phyloP scores from a whole-genome alignment of 2,329 filamentous ascomycete genomes.

The Hymenoscyphus linearis region DNA sequence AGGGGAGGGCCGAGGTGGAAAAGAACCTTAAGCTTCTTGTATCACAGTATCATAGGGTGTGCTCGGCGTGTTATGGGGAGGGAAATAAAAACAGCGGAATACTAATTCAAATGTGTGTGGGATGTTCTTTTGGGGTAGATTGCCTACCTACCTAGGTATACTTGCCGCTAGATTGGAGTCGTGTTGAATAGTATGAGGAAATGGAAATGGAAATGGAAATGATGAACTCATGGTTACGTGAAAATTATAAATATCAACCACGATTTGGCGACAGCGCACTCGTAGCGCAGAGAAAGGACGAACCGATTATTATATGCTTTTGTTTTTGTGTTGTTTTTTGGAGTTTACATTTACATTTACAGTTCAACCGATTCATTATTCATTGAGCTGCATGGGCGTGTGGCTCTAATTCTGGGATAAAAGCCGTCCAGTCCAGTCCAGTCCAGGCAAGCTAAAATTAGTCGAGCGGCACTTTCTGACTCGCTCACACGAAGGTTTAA shows the following conservation, averaged over 20 bases:
- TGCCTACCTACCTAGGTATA: no score
- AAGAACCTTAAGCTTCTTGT: conserved; percentile 1
- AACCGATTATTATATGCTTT: no score
- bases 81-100: not conserved
- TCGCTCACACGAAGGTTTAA: not conserved
- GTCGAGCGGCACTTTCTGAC: not conserved
- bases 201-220: not conserved
- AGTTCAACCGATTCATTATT: no score
- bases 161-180: not conserved
- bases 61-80: not conserved
- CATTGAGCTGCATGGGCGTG: not conserved
- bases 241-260: no score
- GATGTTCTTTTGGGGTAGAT: conserved; percentile 2
- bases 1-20: not conserved
- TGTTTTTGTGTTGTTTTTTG: no score
- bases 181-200: conserved; percentile 2
- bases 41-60: not conserved
- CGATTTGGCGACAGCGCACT: no score
- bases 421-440: not conserved
- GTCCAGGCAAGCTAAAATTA: not conserved
- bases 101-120: not conserved
- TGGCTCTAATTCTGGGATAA: not conserved
- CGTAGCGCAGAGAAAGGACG: no score
- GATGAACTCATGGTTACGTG: not conserved
- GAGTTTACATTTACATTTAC: no score